A percentile compares a stretch with the other conserved stretches of the same genome.
phyloP scores from a whole-genome alignment of 148 eudicot genomes.

The Rhododendron molle region DNA sequence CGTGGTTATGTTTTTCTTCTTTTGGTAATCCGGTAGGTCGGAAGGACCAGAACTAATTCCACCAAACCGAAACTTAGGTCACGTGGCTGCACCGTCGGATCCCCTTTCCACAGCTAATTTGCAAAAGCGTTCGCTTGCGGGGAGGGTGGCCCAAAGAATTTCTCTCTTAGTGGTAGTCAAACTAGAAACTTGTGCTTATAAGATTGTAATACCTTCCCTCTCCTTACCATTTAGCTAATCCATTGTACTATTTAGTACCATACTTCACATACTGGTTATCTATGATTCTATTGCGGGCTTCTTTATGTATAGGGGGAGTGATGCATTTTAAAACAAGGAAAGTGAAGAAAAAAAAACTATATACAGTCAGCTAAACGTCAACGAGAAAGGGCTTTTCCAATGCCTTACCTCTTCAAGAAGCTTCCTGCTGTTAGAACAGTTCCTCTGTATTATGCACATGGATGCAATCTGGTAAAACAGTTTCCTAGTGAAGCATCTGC shows the following conservation, averaged over 20 bases:
- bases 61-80: no score
- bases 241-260: no score
- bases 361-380: neutral
- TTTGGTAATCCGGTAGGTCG: neutral
- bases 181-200: no score
- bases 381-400: neutral
- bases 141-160: no score
- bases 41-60: neutral
- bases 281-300: neutral
- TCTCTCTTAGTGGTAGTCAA: no score
- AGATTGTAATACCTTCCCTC: no score
- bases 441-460: neutral
- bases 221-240: no score
- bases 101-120: no score
- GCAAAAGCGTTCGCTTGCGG: no score
- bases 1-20: neutral
- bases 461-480: neutral
- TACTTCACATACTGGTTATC: neutral
- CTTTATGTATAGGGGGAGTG: neutral
- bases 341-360: neutral
- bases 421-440: neutral
- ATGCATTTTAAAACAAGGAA: neutral
- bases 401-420: constrained; percentile 8
- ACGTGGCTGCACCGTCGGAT: no score
- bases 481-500: neutral